These are phyloP conservation scores for Davidsoniella virescens DNA, from an alignment of 2,329 filamentous ascomycete genomes.

Conservation along the genomic window DNA sequence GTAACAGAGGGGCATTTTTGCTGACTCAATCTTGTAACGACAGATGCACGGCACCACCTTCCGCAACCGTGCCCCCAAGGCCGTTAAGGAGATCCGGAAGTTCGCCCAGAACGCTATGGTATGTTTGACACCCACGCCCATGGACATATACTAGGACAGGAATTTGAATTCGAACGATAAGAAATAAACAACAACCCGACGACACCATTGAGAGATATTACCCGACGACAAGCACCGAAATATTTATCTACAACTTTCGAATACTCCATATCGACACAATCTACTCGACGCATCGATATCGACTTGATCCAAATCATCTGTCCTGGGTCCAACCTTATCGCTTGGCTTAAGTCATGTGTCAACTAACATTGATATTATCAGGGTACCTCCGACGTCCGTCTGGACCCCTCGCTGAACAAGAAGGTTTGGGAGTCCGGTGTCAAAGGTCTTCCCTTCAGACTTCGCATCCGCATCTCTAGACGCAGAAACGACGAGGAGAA, in stretches of 20 bases:
- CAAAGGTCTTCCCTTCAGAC: conserved; percentile 96
- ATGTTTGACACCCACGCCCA: conserved; percentile 26
- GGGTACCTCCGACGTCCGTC: conserved; percentile 92
- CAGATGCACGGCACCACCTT: conserved; percentile 94
- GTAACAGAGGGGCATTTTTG: conserved; percentile 12
- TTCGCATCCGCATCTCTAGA: conserved; percentile 95
- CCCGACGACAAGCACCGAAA: no score
- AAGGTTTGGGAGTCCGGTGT: conserved; percentile 99
- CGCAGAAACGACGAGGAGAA: conserved; percentile 99
- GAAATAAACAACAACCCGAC: background rate
- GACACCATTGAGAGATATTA: background rate
- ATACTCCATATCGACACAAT: background rate
- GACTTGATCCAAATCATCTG: background rate
- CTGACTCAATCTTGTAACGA: conserved; percentile 20
- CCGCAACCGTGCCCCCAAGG: conserved; percentile 98
- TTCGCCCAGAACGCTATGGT: conserved; percentile 95
- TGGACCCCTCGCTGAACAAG: conserved; percentile 99
- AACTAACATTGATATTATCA: conserved; percentile 23
- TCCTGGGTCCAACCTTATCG: background rate
- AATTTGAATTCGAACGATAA: background rate
- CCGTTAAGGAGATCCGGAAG: conserved; percentile 98
- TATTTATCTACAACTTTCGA: no score
- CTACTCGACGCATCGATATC: background rate
- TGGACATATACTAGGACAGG: conserved; percentile 2
- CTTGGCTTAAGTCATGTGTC: conserved; percentile 1